These are phyloP conservation scores for Solanum ahanhuiri DNA, from an alignment of 257 asterid genomes.

Conservation along the genomic window DNA sequence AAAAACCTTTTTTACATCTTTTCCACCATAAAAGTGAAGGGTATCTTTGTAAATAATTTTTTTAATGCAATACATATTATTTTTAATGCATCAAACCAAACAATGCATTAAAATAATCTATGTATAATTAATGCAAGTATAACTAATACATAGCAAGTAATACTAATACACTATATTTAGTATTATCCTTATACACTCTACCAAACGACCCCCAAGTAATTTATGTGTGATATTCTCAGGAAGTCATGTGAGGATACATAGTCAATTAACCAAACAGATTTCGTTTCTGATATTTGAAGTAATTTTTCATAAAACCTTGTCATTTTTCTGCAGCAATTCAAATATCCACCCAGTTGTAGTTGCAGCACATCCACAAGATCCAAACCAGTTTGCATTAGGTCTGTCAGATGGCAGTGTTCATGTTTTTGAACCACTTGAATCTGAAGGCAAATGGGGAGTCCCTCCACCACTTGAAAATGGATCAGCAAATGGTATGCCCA, in stretches of 20 bases:
- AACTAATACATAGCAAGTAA: too few relatives aligned
- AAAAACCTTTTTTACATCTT: too few relatives aligned
- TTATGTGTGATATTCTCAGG: not conserved
- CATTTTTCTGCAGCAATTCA: conserved; percentile 27
- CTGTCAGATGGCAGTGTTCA: conserved; percentile 84
- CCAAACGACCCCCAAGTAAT: not conserved
- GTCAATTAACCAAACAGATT: not conserved
- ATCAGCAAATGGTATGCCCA: conserved; percentile 26
- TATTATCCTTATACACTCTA: too few relatives aligned
- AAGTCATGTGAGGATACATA: not conserved
- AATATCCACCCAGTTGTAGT: conserved; percentile 64
- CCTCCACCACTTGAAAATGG: conserved; percentile 71
- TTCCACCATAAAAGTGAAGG: too few relatives aligned
- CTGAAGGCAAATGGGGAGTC: conserved; percentile 81
- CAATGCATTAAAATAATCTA: too few relatives aligned
- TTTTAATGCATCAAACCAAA: too few relatives aligned
- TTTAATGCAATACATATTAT: too few relatives aligned
- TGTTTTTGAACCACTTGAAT: conserved; percentile 80
- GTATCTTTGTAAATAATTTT: too few relatives aligned
- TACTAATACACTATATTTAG: too few relatives aligned
- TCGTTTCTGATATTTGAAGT: not conserved
- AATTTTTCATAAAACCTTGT: not conserved
- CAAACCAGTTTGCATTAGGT: conserved; percentile 86
- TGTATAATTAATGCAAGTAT: too few relatives aligned
- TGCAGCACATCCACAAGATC: conserved; percentile 87